These are phyloP conservation scores for Glomus cerebriforme DNA, from an alignment of 192 early-diverging fungal genomes.

Conservation along the genomic window DNA sequence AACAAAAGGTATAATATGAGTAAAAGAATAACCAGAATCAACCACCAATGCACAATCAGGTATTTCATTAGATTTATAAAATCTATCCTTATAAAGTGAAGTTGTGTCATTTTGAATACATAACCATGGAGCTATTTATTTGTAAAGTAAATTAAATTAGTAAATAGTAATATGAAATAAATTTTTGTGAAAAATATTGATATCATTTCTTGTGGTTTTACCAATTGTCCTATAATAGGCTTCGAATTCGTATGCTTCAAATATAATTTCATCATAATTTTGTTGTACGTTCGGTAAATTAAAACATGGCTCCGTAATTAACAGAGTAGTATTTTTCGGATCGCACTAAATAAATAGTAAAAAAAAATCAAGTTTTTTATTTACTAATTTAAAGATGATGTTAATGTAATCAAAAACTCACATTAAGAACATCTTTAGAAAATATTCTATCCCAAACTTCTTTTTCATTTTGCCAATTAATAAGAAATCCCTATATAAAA, in stretches of 20 bases:
- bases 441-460: constrained; percentile 80
- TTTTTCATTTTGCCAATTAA: constrained; percentile 77
- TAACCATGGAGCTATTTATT: constrained; percentile 47
- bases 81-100: constrained; percentile 42
- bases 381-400: not conserved
- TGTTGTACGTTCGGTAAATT: constrained; percentile 74
- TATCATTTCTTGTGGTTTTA: not conserved
- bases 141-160: not conserved
- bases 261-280: constrained; percentile 78
- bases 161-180: not conserved
- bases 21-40: constrained; percentile 81
- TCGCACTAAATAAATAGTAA: constrained; percentile 46
- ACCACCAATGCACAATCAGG: constrained; percentile 73
- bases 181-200: not conserved
- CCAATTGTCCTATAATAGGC: constrained; percentile 47
- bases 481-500: constrained; percentile 62
- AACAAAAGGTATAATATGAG: constrained; percentile 73
- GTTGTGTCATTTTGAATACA: constrained; percentile 57
- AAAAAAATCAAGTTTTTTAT: not conserved
- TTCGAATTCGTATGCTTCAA: constrained; percentile 81
- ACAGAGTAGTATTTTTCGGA: constrained; percentile 59
- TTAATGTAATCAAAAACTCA: constrained; percentile 37
- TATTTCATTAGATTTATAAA: constrained; percentile 30
- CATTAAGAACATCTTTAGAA: constrained; percentile 61
- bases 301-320: constrained; percentile 78